These are phyloP conservation scores for Chlamydomonas asymmetrica DNA, from an alignment of 139 green algal species.

Conservation along the genomic window DNA sequence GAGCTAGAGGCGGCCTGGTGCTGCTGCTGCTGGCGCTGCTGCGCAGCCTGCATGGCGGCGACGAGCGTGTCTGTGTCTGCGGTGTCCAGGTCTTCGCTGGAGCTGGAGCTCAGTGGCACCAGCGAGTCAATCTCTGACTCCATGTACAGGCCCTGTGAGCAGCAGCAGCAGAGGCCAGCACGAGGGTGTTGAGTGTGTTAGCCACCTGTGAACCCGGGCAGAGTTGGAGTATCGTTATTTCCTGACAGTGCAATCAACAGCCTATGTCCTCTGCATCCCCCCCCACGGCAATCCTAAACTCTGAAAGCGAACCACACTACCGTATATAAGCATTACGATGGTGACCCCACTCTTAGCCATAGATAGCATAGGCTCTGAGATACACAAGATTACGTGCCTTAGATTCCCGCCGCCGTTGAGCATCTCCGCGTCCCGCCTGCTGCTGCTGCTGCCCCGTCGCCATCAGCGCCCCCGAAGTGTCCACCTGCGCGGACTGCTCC, in stretches of 20 bases:
- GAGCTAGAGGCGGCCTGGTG: no score
- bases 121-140: constrained; percentile 28
- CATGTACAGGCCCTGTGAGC: not conserved
- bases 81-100: no score
- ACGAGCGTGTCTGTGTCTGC: no score
- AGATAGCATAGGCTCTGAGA: no score
- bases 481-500: constrained; percentile 2
- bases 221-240: no score
- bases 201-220: no score
- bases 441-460: not conserved
- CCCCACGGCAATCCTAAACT: not conserved
- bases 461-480: not conserved
- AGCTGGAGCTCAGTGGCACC: constrained; percentile 23
- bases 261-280: not conserved
- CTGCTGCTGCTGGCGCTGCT: no score
- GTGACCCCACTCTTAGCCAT: not conserved
- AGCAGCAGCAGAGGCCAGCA: not conserved
- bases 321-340: not conserved
- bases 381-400: not conserved
- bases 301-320: not conserved
- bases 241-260: not conserved
- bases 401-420: not conserved
- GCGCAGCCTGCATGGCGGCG: no score
- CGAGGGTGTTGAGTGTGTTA: not conserved
- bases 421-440: no score